Base-by-base conservation (phyloP, 768 basidiomycete species). In the Hericium erinaceus region DNA sequence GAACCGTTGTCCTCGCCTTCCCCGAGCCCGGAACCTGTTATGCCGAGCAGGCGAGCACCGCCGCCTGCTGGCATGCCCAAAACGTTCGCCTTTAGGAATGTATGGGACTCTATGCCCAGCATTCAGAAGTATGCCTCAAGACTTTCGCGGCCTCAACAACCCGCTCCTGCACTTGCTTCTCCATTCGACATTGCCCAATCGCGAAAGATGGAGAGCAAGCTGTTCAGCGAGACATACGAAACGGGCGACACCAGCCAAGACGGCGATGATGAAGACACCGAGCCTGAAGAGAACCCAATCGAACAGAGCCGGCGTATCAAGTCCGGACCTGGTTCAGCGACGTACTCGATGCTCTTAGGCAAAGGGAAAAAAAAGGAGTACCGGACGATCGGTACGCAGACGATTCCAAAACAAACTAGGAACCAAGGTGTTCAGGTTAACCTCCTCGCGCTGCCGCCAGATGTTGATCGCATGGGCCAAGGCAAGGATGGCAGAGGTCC, bases 51-150 rank as follows among this genome's bases (percentile, higher is more conserved):
- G 13, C 48, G 58, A 37, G 70, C 71, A n/a, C 72, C 75, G 7
- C 71, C 72, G 9, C 46, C 64, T 58, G 60, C 62, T 50, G 82
- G 82, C 3, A 74, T 85, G 33, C 85, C 87, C 8, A 72, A 74
- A 15, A 73, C 79, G 13, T 73, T 90, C 58, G 75, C 76, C 15
- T 92, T 89, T 69, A 72, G 78, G 6, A 92, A 97, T 70, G 89
- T 87, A 2, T 93, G 92, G 91, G 95, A 98, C 65, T 74, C 67
- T 40, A 82, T 89, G 22, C 88, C 91, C 7, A 84, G 83, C 59
- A 92, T 93, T 57, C 83, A 87, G 61, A 80, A 77, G 58, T 92
- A 94, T 69, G 86, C 86, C 1, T 76, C 80, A 13, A 76, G 75
- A 60, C 72, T 85, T 37, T 79, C 78, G 39, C 75, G 80, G 55